Percentiles rank a stretch among this genome's conserved stretches.
phyloP scores from a whole-genome alignment of 148 eudicot genomes.

The Heliosperma pusillum region DNA sequence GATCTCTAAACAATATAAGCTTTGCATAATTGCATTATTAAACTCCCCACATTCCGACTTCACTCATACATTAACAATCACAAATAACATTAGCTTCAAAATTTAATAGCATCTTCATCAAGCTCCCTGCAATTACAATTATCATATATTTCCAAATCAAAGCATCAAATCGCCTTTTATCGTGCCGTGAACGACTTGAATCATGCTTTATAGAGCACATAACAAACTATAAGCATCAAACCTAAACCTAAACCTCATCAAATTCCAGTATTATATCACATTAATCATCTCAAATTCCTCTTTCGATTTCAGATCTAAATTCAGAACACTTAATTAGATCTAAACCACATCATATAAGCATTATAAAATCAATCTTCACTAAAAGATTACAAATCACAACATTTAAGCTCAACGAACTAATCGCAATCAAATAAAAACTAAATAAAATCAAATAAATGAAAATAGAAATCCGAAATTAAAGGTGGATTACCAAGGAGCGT shows the following conservation, averaged over 20 bases:
- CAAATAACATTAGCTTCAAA: background rate
- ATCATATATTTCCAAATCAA: background rate
- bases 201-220: no score
- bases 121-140: background rate
- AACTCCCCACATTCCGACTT: background rate
- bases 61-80: background rate
- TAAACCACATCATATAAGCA: background rate
- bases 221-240: no score
- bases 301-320: background rate
- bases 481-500: conserved; percentile 78
- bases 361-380: no score
- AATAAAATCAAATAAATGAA: background rate
- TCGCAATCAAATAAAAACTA: no score
- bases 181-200: background rate
- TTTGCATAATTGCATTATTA: background rate
- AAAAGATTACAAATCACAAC: no score
- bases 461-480: background rate
- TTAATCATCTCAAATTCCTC: background rate
- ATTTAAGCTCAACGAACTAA: no score
- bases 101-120: background rate
- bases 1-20: background rate
- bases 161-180: background rate
- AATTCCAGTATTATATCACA: background rate
- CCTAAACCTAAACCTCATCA: background rate
- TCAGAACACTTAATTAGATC: no score